These are phyloP conservation scores for Diversispora eburnea DNA, from an alignment of 192 early-diverging fungal species.

Conservation along the genomic window DNA sequence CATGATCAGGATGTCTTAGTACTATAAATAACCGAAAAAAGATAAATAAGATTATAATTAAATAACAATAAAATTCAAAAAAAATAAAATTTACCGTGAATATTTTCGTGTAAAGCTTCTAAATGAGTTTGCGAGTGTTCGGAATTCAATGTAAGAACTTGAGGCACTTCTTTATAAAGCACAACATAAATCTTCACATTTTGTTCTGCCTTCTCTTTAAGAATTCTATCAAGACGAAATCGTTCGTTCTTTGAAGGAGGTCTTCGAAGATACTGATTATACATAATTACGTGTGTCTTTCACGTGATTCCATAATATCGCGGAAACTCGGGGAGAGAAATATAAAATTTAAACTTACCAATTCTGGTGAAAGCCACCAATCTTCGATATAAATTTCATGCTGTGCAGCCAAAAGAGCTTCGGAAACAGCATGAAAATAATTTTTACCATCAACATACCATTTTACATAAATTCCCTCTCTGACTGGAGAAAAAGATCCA, in stretches of 20 bases:
- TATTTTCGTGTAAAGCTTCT: slow-evolving; percentile 69
- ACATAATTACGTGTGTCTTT: background rate
- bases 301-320: background rate
- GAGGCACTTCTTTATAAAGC: slow-evolving; percentile 81
- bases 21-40: slow-evolving; percentile 39
- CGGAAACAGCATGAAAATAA: slow-evolving; percentile 75
- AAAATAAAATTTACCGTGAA: slow-evolving; percentile 46
- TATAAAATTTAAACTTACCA: slow-evolving; percentile 42
- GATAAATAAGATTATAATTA: background rate
- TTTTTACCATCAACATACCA: slow-evolving; percentile 82
- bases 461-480: slow-evolving; percentile 60
- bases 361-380: slow-evolving; percentile 92
- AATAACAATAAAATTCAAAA: background rate
- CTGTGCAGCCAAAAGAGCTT: slow-evolving; percentile 67
- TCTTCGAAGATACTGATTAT: slow-evolving; percentile 64
- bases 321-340: background rate
- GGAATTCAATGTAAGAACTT: slow-evolving; percentile 73
- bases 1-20: slow-evolving; percentile 82
- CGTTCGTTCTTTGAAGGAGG: slow-evolving; percentile 71
- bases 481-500: slow-evolving; percentile 74
- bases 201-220: slow-evolving; percentile 77
- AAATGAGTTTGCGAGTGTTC: slow-evolving; percentile 70
- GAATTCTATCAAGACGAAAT: slow-evolving; percentile 73
- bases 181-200: slow-evolving; percentile 86
- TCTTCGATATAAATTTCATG: slow-evolving; percentile 73